Evolutionary conservation across 208 protist genomes (phyloP), one percentile per base, ranked within the genome.

Genomic region (Leishmania martiniquensis): DNA sequence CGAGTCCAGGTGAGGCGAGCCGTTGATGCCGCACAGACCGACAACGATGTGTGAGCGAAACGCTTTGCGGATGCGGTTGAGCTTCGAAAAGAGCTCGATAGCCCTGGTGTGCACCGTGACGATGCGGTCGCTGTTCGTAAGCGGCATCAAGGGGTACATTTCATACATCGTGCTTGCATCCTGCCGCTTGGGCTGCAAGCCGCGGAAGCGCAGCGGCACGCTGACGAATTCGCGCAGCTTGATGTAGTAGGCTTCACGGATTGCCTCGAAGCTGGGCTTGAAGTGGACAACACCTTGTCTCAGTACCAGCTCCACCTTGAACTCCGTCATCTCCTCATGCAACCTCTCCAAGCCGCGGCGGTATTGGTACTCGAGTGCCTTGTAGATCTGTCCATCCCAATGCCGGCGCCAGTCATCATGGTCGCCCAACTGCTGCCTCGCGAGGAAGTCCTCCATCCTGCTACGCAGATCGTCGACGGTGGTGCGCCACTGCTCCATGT

Each of bases 351-450:
- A 87, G 9, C 97, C 96, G 3, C 85, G 83, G 37, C 91, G 88
- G 85, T 99, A 99, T 87, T 99, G 97, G 72, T 96, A 89, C 83
- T 99, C 97, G 32, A 99, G 90, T 5, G 97, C 97, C 87, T 99
- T 99, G 96, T 98, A 99, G 60, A 99, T 94, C 80, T 99, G 98
- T 34, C 93, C 89, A 85, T 99, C 98, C 94, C 97, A 98, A 88
- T 99, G 98, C 57, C 88, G 82, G 44, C 91, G 88, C 98, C 98
- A 99, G 51, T 74, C 81, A 6, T 95, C 87, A 89, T 96, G 92
- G 80, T 97, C 77, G 10, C 83, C 69, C 76, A 96, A 94, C 57
- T 77, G 89, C 76, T 96, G 90, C 39, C 84, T 86, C 42, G 91
- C 75, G 4, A 96, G 74, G 82, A 98, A 97, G 47, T 93, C 90